Percentiles rank a stretch among this genome's conserved stretches.
Conservation (phyloP, 2,329 filamentous ascomycete genomes). For the Colletotrichum abscissum region DNA sequence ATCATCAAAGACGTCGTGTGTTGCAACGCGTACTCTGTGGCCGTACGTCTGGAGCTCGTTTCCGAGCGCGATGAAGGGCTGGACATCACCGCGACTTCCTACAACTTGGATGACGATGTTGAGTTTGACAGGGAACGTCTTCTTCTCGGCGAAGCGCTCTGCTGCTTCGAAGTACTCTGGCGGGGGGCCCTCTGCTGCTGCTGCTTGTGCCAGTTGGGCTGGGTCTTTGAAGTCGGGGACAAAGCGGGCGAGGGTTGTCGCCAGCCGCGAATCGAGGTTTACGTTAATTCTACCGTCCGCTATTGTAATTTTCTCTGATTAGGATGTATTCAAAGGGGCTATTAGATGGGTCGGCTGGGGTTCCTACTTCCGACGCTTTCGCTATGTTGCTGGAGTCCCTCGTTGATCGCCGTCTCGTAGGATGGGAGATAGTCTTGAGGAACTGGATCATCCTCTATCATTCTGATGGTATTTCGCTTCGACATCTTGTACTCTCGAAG, state of each 20-base stretch:
- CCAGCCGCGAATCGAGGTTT: slow-evolving; percentile 31
- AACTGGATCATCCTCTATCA: slow-evolving; percentile 10
- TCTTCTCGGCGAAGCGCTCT: slow-evolving; percentile 12
- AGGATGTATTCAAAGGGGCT: not conserved
- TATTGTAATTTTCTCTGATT: not conserved
- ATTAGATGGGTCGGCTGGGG: not conserved
- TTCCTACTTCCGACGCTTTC: slow-evolving; percentile 12
- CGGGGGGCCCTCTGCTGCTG: slow-evolving; percentile 10
- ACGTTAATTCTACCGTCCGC: slow-evolving; percentile 34
- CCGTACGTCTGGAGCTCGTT: slow-evolving; percentile 58
- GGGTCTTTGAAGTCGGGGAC: slow-evolving; percentile 27
- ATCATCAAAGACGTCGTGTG: slow-evolving; percentile 59
- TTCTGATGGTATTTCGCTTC: not conserved
- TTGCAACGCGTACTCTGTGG: slow-evolving; percentile 63
- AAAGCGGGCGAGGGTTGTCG: slow-evolving; percentile 28
- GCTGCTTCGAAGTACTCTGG: slow-evolving; percentile 28
- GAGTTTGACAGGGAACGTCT: slow-evolving; percentile 40
- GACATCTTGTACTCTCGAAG: not conserved
- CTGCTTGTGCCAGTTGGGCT: not conserved
- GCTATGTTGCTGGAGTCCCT: slow-evolving; percentile 1
- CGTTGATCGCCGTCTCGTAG: slow-evolving; percentile 16
- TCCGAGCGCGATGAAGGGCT: slow-evolving; percentile 66
- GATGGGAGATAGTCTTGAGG: slow-evolving; percentile 24
- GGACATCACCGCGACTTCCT: slow-evolving; percentile 63
- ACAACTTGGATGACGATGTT: slow-evolving; percentile 69